Evolutionary conservation across 2,329 filamentous ascomycete genomes (phyloP), one percentile per base, ranked within the genome.

Genomic region (Aureobasidium sp.): DNA sequence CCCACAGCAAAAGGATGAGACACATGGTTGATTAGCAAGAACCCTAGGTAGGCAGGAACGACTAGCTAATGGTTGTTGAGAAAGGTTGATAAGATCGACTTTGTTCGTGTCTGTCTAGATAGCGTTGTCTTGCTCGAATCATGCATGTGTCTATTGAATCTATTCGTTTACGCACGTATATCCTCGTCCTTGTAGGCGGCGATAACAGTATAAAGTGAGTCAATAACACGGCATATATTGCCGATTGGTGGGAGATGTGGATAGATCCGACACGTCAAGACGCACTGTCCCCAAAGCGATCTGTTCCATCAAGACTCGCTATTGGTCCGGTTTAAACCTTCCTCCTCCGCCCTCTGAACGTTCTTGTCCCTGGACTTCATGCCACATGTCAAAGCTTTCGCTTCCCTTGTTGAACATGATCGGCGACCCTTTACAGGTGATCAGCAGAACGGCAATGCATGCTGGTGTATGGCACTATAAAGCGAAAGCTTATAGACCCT

Each of bases 171-270:
- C 50, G 50, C 22, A 29, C 50, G 50, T 54, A 54, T 42, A 54
- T 31, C 4, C 3, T 17, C 33, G 22, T 24, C 48, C 48, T 24
- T 52, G n/a, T 52, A 52, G 37, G 24, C 50, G 37, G 24, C 50
- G 50, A 42, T 6, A 40, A 12, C 2, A 29, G 19, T 4, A 2
- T 24, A n/a, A 19, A 37, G n/a, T 15, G 11, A 53, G 3, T 29
- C 15, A n/a, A 22, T 8, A 14, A 17, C 24, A 40, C 19, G 7
- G 22, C 17, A 15, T 42, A 31, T 19, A 12, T 9, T 8, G 15
- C 50, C 40, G 53, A 45, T 57, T 45, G 53, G 40, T 33, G 12
- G 29, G 40, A 57, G 53, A 45, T 57, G 37, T 44, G 52, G 39
- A 12, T 57, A 57, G 53, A 57, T 57, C 53, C 53, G 53, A 45